Percentiles rank a stretch among this genome's conserved stretches.
These are phyloP conservation scores for Xylaria sp. DNA, from an alignment of 2,329 filamentous ascomycete genomes.

Conservation along the genomic window DNA sequence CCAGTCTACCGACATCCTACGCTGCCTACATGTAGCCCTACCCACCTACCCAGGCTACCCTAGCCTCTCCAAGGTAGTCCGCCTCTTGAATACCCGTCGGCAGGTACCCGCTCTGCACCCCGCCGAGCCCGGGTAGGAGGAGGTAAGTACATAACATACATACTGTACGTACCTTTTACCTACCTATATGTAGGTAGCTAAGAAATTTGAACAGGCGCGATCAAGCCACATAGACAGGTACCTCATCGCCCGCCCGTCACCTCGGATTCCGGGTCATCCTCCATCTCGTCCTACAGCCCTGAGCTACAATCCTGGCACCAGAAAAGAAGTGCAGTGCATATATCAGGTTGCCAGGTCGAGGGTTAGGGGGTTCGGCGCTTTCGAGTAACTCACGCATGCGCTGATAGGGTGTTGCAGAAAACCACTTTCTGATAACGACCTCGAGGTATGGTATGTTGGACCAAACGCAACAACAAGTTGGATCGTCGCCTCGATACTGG, in stretches of 20 bases:
- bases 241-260: constrained; percentile 18
- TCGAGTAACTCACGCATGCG: constrained; percentile 14
- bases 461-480: neutral
- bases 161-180: constrained; percentile 10
- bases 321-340: constrained; percentile 17
- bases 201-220: constrained; percentile 30
- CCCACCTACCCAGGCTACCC: neutral
- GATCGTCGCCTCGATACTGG: neutral
- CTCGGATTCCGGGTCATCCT: constrained; percentile 12
- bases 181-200: too few relatives aligned
- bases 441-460: constrained; percentile 27
- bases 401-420: constrained; percentile 20
- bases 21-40: neutral
- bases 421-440: constrained; percentile 5
- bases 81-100: constrained; percentile 31
- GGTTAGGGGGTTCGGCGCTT: constrained; percentile 5
- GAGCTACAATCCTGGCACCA: neutral
- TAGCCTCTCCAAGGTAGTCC: constrained; percentile 11
- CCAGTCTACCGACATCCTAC: neutral
- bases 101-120: constrained; percentile 38
- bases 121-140: too few relatives aligned
- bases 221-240: constrained; percentile 38
- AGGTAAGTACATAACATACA: too few relatives aligned
- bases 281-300: constrained; percentile 4
- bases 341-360: constrained; percentile 4